A percentile compares a stretch with the other conserved stretches of the same genome.
Conservation (phyloP, 192 early-diverging fungal species). For the Podila epigama region DNA sequence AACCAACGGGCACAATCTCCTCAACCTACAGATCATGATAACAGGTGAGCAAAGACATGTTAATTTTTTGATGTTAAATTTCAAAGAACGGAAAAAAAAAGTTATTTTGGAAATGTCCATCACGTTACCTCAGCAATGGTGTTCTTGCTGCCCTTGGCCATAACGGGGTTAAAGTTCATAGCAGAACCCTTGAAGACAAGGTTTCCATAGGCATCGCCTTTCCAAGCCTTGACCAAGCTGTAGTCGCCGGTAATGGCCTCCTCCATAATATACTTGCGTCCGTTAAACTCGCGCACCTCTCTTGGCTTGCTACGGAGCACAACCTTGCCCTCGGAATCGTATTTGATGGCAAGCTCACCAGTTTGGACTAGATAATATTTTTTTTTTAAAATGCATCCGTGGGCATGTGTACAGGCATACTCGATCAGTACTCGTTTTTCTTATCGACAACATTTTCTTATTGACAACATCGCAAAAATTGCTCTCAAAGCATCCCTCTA, state of each 20-base stretch:
- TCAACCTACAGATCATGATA: too few relatives aligned
- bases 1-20: slow-evolving; percentile 76
- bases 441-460: too few relatives aligned
- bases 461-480: background rate
- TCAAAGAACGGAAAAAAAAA: background rate
- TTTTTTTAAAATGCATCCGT: background rate
- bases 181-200: slow-evolving; percentile 74
- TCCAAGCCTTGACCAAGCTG: slow-evolving; percentile 86
- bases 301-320: slow-evolving; percentile 66
- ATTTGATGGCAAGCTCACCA: slow-evolving; percentile 80
- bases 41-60: too few relatives aligned
- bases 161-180: slow-evolving; percentile 81
- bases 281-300: slow-evolving; percentile 71
- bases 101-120: background rate
- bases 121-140: slow-evolving; percentile 68
- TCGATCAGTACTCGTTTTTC: background rate
- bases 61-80: too few relatives aligned
- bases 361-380: slow-evolving; percentile 55
- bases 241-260: slow-evolving; percentile 78
- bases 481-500: background rate
- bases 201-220: slow-evolving; percentile 81
- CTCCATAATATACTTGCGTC: slow-evolving; percentile 78
- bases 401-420: background rate
- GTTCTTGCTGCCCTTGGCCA: slow-evolving; percentile 77
- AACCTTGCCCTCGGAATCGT: slow-evolving; percentile 60